These are phyloP conservation scores for Hexamita inflata DNA, from an alignment of 208 protist species.

Conservation along the genomic window DNA sequence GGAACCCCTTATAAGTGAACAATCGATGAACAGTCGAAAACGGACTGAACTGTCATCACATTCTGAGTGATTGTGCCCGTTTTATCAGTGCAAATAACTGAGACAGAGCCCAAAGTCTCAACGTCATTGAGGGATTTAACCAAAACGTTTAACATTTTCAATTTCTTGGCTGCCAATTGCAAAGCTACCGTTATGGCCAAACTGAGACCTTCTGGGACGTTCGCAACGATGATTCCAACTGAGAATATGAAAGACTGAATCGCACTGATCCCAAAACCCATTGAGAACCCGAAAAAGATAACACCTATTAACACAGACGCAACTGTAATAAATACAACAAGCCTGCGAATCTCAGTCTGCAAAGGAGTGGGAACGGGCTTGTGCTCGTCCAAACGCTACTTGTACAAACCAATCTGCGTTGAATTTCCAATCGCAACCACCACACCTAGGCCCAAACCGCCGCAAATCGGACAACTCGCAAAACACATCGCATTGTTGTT, in stretches of 20 bases:
- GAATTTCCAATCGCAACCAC: slow-evolving; percentile 23
- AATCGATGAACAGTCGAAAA: neutral
- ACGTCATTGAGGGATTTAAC: slow-evolving; percentile 35
- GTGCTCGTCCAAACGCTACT: neutral
- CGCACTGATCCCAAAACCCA: neutral
- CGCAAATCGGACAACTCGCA: neutral
- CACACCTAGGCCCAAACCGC: neutral
- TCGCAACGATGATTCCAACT: slow-evolving; percentile 38
- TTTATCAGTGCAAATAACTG: slow-evolving; percentile 47
- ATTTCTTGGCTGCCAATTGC: slow-evolving; percentile 28
- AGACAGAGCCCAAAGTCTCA: slow-evolving; percentile 49
- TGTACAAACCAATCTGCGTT: slow-evolving; percentile 24
- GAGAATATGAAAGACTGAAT: neutral
- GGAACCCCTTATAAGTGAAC: neutral
- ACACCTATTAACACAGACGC: neutral
- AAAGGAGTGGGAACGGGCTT: slow-evolving; percentile 24
- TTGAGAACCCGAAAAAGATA: neutral
- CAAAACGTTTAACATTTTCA: slow-evolving; percentile 29
- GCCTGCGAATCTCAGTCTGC: neutral
- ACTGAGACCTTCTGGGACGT: slow-evolving; percentile 34
- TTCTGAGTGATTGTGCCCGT: slow-evolving; percentile 49
- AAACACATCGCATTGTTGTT: neutral
- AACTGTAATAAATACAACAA: neutral
- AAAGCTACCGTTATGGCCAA: slow-evolving; percentile 27
- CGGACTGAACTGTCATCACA: slow-evolving; percentile 40